Conservation (phyloP, 2,329 filamentous ascomycete species). For the Fusarium palustre region DNA sequence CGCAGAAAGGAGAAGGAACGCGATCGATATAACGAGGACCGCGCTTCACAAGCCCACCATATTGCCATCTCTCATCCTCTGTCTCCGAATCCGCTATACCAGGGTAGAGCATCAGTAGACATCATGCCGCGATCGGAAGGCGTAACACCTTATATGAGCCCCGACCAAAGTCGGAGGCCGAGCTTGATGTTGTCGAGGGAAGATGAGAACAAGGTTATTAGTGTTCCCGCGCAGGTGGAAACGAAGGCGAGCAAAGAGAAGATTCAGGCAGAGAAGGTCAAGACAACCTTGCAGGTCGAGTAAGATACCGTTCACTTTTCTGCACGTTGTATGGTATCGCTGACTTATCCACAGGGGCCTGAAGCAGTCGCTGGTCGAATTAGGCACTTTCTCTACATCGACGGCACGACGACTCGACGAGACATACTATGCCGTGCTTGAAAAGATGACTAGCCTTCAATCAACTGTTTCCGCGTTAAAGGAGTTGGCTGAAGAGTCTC, state of each 20-base stretch:
- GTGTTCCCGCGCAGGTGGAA: slow-evolving; percentile 30
- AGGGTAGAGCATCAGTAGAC: slow-evolving; percentile 58
- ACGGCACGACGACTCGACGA: slow-evolving; percentile 77
- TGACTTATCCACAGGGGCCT: slow-evolving; percentile 56
- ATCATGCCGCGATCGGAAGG: slow-evolving; percentile 59
- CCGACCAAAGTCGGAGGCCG: slow-evolving; percentile 57
- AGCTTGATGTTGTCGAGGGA: slow-evolving; percentile 54
- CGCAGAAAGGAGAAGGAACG: slow-evolving; percentile 50
- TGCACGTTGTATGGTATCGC: slow-evolving; percentile 7
- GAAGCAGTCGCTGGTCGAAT: slow-evolving; percentile 62
- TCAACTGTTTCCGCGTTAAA: slow-evolving; percentile 73
- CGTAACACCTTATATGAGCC: slow-evolving; percentile 58
- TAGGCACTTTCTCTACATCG: slow-evolving; percentile 70
- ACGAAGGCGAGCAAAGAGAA: slow-evolving; percentile 51
- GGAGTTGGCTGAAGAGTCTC: slow-evolving; percentile 72
- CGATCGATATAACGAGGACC: slow-evolving; percentile 49
- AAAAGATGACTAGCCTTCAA: slow-evolving; percentile 74
- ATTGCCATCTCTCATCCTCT: slow-evolving; percentile 35
- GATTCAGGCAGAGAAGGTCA: slow-evolving; percentile 54
- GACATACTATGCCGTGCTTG: slow-evolving; percentile 78
- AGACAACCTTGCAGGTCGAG: slow-evolving; percentile 50
- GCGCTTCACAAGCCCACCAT: slow-evolving; percentile 34
- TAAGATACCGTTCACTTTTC: slow-evolving; percentile 34
- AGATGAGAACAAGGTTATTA: slow-evolving; percentile 41
- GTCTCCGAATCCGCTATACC: slow-evolving; percentile 47